Percentiles rank a stretch among this genome's conserved stretches.
Evolutionary conservation across 352 stramenopile genomes (phyloP).

Genomic region (Globisporangium echinulatum): DNA sequence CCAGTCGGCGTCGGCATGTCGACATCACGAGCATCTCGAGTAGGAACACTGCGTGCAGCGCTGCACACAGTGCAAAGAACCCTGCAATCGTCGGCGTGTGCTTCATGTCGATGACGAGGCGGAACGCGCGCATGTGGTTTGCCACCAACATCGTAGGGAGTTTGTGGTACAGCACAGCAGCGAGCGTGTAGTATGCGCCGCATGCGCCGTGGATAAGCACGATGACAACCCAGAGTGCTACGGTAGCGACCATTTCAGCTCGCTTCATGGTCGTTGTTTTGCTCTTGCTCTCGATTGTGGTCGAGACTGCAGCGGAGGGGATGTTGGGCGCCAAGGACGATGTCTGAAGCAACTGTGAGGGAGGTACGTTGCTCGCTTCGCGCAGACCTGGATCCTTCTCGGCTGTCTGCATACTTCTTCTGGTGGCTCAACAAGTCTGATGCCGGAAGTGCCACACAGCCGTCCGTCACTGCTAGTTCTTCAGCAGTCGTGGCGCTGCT

Average conservation of each 20-base stretch:
- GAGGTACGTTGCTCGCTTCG: too few relatives aligned
- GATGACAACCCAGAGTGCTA: slow-evolving; percentile 3
- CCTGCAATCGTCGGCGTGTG: slow-evolving; percentile 12
- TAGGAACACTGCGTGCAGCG: slow-evolving; percentile 7
- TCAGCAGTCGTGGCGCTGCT: too few relatives aligned
- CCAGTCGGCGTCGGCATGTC: background rate
- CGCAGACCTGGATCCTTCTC: too few relatives aligned
- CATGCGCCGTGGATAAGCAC: slow-evolving; percentile 1
- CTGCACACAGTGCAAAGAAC: slow-evolving; percentile 11
- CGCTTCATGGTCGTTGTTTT: too few relatives aligned
- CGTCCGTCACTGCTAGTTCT: too few relatives aligned
- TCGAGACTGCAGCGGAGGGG: too few relatives aligned
- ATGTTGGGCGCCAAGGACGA: too few relatives aligned
- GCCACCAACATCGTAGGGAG: background rate
- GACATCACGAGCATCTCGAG: slow-evolving; percentile 12
- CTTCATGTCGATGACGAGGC: slow-evolving; percentile 15
- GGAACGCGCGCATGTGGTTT: background rate
- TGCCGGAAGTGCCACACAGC: too few relatives aligned
- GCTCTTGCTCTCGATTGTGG: too few relatives aligned
- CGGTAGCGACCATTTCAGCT: background rate
- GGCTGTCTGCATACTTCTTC: too few relatives aligned
- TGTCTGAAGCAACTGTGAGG: too few relatives aligned
- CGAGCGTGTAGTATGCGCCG: background rate
- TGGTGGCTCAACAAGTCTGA: too few relatives aligned
- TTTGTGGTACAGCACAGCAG: slow-evolving; percentile 2